Conservation (phyloP, 805 yeast species). For the Lipomyces chichibuensis region DNA sequence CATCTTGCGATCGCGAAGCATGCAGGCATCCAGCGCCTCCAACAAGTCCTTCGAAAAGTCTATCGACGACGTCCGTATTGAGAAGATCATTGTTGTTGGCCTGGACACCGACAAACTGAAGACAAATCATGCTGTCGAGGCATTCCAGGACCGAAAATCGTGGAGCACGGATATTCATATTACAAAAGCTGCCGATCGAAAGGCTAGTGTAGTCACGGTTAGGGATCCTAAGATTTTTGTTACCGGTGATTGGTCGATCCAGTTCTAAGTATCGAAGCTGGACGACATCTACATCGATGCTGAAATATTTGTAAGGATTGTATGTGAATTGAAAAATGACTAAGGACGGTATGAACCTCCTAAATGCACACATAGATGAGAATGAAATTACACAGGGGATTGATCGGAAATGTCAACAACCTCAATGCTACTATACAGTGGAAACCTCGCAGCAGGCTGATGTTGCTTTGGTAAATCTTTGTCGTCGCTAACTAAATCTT, state of each 20-base stretch:
- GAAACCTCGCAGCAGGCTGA: not conserved
- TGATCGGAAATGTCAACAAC: not conserved
- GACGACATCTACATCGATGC: not conserved
- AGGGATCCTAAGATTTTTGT: constrained; percentile 57
- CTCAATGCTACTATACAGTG: not conserved
- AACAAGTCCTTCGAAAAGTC: constrained; percentile 33
- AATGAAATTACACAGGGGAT: not conserved
- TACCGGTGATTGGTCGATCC: constrained; percentile 54
- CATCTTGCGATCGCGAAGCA: constrained; percentile 37
- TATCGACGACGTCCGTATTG: constrained; percentile 52
- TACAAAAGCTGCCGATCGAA: constrained; percentile 30
- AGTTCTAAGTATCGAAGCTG: constrained; percentile 35
- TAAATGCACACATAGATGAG: no score
- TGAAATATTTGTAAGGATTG: not conserved
- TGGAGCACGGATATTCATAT: constrained; percentile 46
- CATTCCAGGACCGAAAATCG: constrained; percentile 47
- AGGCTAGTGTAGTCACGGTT: constrained; percentile 43
- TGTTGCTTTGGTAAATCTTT: not conserved
- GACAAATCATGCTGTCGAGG: constrained; percentile 36
- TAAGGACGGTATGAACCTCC: not conserved
- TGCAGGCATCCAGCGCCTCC: constrained; percentile 28
- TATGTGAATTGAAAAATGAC: not conserved
- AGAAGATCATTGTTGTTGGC: constrained; percentile 59
- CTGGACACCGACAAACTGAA: constrained; percentile 29
- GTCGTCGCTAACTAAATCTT: not conserved